These are phyloP conservation scores for Vickermania ingenoplastis DNA, from an alignment of 208 protist species.

Conservation along the genomic window DNA sequence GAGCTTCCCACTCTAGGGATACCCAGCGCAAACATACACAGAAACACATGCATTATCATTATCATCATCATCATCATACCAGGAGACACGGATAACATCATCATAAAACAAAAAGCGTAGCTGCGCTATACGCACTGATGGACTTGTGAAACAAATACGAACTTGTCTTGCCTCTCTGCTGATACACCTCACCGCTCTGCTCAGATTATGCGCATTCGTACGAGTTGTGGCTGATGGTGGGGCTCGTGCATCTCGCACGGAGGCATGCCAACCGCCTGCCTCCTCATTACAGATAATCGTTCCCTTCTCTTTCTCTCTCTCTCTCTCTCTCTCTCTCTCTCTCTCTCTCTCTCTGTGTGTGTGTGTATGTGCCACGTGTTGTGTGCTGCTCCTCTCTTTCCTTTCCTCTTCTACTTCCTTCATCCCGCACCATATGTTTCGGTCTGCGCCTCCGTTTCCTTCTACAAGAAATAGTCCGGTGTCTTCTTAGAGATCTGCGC, in stretches of 20 bases:
- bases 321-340: no score
- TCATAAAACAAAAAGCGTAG: no score
- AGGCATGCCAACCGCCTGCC: neutral
- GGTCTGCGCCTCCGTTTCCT: no score
- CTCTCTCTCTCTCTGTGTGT: constrained; percentile 1
- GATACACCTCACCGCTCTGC: neutral
- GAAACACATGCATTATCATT: neutral
- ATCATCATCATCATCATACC: neutral
- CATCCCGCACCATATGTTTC: constrained; percentile 1
- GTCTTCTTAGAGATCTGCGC: constrained; percentile 96
- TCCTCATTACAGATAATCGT: no score
- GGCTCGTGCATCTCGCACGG: no score
- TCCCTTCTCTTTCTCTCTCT: no score
- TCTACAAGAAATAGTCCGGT: constrained; percentile 98
- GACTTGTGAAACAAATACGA: no score
- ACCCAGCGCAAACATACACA: constrained; percentile 3
- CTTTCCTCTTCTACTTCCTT: constrained; percentile 4
- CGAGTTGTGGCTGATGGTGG: no score
- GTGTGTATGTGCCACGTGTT: neutral
- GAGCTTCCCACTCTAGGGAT: no score
- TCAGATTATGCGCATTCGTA: constrained; percentile 5
- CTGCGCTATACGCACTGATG: no score
- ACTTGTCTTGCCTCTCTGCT: neutral
- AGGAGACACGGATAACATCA: neutral
- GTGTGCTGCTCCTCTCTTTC: constrained; percentile 2